phyloP scores from a whole-genome alignment of 805 yeast genomes.

The Starmerella kuoi region DNA sequence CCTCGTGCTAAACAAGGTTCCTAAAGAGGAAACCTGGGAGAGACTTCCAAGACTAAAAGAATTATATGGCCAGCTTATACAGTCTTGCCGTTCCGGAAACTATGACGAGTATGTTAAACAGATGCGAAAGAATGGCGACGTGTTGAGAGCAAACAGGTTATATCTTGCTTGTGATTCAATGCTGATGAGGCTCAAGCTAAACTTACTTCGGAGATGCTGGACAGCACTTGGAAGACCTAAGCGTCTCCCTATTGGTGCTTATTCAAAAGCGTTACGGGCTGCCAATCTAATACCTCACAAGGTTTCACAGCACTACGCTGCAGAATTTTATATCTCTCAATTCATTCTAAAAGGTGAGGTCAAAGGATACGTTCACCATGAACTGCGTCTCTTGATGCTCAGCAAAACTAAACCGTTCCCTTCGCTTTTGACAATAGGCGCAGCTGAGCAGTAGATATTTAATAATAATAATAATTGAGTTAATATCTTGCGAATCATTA shows the following conservation, averaged over 20 bases:
- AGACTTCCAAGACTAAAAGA: conserved; percentile 11
- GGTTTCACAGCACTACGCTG: conserved; percentile 7
- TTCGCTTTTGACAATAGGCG: conserved; percentile 1
- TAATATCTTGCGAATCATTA: no score
- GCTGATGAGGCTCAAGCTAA: conserved; percentile 9
- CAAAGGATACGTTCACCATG: conserved; percentile 22
- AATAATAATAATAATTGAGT: no score
- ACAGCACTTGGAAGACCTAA: conserved; percentile 10
- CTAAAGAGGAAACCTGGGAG: conserved; percentile 14
- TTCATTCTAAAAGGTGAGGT: conserved; percentile 18
- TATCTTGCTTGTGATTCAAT: conserved; percentile 16
- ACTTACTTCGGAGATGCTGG: conserved; percentile 18
- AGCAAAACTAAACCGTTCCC: conserved; percentile 22
- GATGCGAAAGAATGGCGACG: conserved; percentile 5
- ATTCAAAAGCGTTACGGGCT: conserved; percentile 8
- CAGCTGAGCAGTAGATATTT: background rate
- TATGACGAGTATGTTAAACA: background rate
- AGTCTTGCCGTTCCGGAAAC: conserved; percentile 14
- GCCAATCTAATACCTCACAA: conserved; percentile 6
- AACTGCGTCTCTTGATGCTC: conserved; percentile 16
- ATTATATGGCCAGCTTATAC: conserved; percentile 13
- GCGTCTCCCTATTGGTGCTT: conserved; percentile 11
- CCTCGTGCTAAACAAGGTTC: conserved; percentile 8
- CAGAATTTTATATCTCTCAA: conserved; percentile 19
- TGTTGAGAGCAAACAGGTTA: conserved; percentile 15